Percentiles rank a stretch among this genome's conserved stretches.
These are phyloP conservation scores for Magnaporthiopsis poae DNA, from an alignment of 2,329 filamentous ascomycete genomes.

Conservation along the genomic window DNA sequence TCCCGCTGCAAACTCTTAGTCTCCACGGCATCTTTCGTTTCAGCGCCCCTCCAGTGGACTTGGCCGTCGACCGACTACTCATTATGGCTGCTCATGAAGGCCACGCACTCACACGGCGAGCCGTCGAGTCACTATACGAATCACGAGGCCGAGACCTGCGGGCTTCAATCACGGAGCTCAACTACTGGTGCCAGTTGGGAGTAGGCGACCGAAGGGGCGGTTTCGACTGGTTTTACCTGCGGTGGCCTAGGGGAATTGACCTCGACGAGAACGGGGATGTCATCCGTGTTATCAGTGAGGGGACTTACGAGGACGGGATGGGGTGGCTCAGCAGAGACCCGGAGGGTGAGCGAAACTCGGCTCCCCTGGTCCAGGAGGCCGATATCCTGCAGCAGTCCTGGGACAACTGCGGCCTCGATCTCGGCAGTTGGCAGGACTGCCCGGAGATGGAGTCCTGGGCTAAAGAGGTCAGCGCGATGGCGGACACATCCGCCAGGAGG, in stretches of 20 bases:
- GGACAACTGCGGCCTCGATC: constrained; percentile 57
- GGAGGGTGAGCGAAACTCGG: constrained; percentile 13
- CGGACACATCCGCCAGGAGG: constrained; percentile 14
- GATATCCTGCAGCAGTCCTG: constrained; percentile 57
- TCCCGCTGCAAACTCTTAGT: constrained; percentile 65
- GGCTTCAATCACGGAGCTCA: constrained; percentile 70
- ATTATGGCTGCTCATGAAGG: constrained; percentile 81
- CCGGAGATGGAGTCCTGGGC: constrained; percentile 31
- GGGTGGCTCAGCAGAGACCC: constrained; percentile 55
- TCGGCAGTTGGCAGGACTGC: constrained; percentile 45
- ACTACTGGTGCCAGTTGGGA: constrained; percentile 95
- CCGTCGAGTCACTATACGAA: constrained; percentile 60
- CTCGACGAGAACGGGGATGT: constrained; percentile 56
- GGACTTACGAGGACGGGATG: constrained; percentile 70
- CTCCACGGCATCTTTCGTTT: constrained; percentile 79
- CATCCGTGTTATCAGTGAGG: constrained; percentile 69
- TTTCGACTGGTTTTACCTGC: constrained; percentile 77
- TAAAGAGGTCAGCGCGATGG: constrained; percentile 14
- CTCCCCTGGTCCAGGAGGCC: constrained; percentile 32
- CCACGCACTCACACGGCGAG: constrained; percentile 60
- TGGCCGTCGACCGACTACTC: constrained; percentile 71
- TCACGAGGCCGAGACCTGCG: constrained; percentile 64
- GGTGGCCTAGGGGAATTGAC: constrained; percentile 65
- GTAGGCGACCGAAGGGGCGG: constrained; percentile 83
- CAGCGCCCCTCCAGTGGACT: constrained; percentile 49